phyloP scores from a whole-genome alignment of 1,284 basidiomycete genomes.

The Ustilago cynodontis region DNA sequence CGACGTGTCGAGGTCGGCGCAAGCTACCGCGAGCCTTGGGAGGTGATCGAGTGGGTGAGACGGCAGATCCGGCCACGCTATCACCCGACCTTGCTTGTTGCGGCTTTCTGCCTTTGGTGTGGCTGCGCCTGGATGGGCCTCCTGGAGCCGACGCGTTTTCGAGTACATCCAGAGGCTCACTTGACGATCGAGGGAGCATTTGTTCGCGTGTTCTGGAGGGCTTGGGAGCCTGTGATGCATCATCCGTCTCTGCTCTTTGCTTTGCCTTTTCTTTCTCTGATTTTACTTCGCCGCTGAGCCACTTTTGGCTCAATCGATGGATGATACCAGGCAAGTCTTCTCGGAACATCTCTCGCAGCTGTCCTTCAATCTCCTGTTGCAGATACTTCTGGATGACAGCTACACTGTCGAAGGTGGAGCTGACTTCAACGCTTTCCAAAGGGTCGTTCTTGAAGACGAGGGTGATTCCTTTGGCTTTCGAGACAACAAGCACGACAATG shows the following conservation, averaged over 20 bases:
- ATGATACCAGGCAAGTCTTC: conserved; percentile 98
- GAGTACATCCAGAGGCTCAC: conserved; percentile 30
- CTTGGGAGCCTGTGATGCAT: neutral
- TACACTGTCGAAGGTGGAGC: conserved; percentile 96
- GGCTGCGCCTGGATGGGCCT: conserved; percentile 22
- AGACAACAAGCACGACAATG: conserved; percentile 97
- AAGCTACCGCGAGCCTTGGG: conserved; percentile 19
- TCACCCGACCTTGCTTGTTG: conserved; percentile 9
- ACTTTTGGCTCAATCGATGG: conserved; percentile 92
- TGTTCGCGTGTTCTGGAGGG: conserved; percentile 15
- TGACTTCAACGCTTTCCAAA: conserved; percentile 96
- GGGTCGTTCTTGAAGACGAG: conserved; percentile 99
- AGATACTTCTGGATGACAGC: conserved; percentile 86
- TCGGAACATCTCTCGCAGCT: conserved; percentile 96
- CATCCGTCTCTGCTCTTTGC: conserved; percentile 27
- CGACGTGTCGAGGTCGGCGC: conserved; percentile 29
- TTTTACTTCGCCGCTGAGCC: conserved; percentile 74
- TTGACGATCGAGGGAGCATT: conserved; percentile 31
- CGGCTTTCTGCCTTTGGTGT: conserved; percentile 20
- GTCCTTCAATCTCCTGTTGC: conserved; percentile 87
- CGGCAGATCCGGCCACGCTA: conserved; percentile 21
- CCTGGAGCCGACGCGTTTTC: conserved; percentile 40
- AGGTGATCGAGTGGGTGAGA: conserved; percentile 28
- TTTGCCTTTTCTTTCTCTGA: conserved; percentile 43
- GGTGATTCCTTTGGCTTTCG: conserved; percentile 94